Evolutionary conservation across 495 filamentous ascomycete genomes (phyloP).

Genomic region (Aspergillus wentii): DNA sequence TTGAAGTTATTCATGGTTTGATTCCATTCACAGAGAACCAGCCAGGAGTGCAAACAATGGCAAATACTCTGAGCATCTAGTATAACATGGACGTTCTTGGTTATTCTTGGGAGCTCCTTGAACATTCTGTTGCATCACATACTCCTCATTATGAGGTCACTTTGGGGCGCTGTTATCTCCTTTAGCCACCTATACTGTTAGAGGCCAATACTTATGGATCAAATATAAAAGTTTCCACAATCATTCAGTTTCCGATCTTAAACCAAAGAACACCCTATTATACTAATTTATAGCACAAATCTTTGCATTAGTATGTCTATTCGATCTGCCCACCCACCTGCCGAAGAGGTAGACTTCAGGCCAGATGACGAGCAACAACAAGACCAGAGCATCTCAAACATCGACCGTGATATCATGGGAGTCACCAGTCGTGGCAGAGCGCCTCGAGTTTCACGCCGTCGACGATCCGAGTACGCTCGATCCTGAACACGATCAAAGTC

Average conservation of each 20-base stretch:
- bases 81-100: too few relatives aligned
- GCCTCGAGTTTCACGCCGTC: constrained; percentile 13
- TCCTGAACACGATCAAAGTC: constrained; percentile 13
- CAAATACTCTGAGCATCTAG: too few relatives aligned
- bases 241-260: too few relatives aligned
- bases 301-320: too few relatives aligned
- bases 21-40: too few relatives aligned
- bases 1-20: too few relatives aligned
- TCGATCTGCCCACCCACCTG: constrained; percentile 7
- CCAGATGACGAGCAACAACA: constrained; percentile 7
- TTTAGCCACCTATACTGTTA: not conserved
- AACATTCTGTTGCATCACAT: constrained; percentile 1
- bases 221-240: too few relatives aligned
- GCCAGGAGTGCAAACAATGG: too few relatives aligned
- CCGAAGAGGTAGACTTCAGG: constrained; percentile 2
- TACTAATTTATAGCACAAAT: too few relatives aligned
- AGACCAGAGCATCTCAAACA: not conserved
- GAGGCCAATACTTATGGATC: too few relatives aligned
- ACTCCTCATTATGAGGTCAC: constrained; percentile 5
- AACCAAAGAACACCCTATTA: too few relatives aligned
- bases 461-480: constrained; percentile 15
- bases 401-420: constrained; percentile 9
- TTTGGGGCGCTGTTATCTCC: not conserved
- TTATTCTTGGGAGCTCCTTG: too few relatives aligned
- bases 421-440: constrained; percentile 16